Base-by-base conservation (phyloP, 345 rosid genomes). In the Capsella bursapastoris region DNA sequence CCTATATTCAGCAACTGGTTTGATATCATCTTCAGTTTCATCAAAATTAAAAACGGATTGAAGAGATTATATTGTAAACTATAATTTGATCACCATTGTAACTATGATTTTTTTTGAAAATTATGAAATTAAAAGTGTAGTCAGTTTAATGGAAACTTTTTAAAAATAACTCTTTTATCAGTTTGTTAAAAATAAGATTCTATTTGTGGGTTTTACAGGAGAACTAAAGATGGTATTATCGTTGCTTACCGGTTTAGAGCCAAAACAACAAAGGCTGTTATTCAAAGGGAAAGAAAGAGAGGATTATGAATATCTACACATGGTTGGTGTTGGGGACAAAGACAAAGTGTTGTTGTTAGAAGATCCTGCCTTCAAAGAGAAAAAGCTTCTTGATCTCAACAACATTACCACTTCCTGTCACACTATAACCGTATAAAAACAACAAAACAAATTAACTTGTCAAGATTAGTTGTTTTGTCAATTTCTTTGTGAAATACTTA, bases 201-300 rank as follows among this genome's bases (percentile, higher is more conserved):
- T 45, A n/a, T 49, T 57, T 47, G n/a, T 47, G 68, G 28, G 31
- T 69, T 73, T 73, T 68, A 40, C 83, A 95, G 99, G 92, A 41
- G 96, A 91, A 78, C 63, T 95, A 75, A 95, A 95, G 90, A 77
- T 84, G 92, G 59, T 91, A n/a, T 35, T 95, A 72, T 77, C 97
- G 60, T 7, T 87, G 78, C 83, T 88, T 59, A 90, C 88, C 0
- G 79, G 88, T 37, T 77, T 95, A 76, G 97, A 89, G 83, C 88
- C 95, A 69, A 80, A 74, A 43, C 97, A 89, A 82, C 97, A 95
- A 51, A 85, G 97, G 78, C 44, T 91, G 38, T n/a, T 91, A 58
- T 95, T 84, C 92, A 90, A 83, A 83, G 99, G 99, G 48, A 95
- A 87, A 79, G 97, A 95, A 64, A 89, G 91, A 80, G 99, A 89